Conservation (phyloP, 2,329 filamentous ascomycete species). For the Aspergillus oerlinghausenensis region DNA sequence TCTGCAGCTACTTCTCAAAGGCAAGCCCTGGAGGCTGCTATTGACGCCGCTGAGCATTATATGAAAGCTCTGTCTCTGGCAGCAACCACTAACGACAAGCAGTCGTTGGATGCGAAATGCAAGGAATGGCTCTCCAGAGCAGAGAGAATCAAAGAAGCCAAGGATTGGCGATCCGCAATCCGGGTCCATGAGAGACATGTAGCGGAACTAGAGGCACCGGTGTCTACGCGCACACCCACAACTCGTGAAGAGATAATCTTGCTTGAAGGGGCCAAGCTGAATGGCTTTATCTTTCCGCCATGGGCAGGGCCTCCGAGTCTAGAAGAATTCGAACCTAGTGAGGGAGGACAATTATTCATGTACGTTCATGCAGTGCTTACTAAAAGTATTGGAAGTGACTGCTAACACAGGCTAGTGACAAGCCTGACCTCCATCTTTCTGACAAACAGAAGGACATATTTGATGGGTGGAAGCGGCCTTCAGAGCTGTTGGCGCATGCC, state of each 20-base stretch:
- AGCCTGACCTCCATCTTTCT: slow-evolving; percentile 67
- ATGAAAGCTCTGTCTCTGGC: slow-evolving; percentile 69
- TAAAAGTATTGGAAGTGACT: slow-evolving; percentile 12
- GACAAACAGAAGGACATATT: slow-evolving; percentile 70
- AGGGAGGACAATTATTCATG: slow-evolving; percentile 57
- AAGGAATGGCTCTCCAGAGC: slow-evolving; percentile 65
- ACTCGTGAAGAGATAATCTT: slow-evolving; percentile 72
- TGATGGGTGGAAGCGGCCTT: slow-evolving; percentile 74
- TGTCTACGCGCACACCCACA: slow-evolving; percentile 57
- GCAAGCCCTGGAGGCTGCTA: slow-evolving; percentile 69
- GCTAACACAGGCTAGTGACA: slow-evolving; percentile 53
- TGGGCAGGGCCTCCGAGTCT: slow-evolving; percentile 65
- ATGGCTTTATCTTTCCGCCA: slow-evolving; percentile 77
- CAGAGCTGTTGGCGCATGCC: slow-evolving; percentile 56
- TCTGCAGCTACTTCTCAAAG: slow-evolving; percentile 49
- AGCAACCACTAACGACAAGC: slow-evolving; percentile 58
- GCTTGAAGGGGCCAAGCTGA: slow-evolving; percentile 70
- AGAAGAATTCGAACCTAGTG: slow-evolving; percentile 56
- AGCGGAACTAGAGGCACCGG: slow-evolving; percentile 42
- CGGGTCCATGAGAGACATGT: slow-evolving; percentile 19
- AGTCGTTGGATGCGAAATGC: slow-evolving; percentile 64
- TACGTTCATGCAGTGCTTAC: slow-evolving; percentile 36
- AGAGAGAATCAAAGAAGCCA: slow-evolving; percentile 64
- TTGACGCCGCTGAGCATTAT: slow-evolving; percentile 73
- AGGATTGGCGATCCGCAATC: slow-evolving; percentile 26